Conservation (phyloP, 495 filamentous ascomycete species). For the Penicillium parvum region DNA sequence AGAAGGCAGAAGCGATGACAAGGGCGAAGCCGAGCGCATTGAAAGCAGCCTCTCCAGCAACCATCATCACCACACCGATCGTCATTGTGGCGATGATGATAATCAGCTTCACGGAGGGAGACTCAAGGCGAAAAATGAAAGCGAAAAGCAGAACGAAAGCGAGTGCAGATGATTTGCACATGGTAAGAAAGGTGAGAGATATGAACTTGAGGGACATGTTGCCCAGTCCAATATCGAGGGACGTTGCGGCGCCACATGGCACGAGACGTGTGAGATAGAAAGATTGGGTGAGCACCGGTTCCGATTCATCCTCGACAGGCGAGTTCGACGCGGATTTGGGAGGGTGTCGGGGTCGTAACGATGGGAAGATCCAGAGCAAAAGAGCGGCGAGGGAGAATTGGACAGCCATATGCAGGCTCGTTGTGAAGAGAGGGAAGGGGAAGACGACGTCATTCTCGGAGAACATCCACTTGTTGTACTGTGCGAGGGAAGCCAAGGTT, state of each 20-base stretch:
- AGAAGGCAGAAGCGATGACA: conserved; percentile 87
- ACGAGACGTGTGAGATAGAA: conserved; percentile 93
- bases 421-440: conserved; percentile 92
- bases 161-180: conserved; percentile 97
- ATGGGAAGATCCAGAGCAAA: conserved; percentile 79
- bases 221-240: conserved; percentile 92
- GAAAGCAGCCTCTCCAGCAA: conserved; percentile 92
- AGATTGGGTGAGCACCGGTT: conserved; percentile 75
- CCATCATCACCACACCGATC: conserved; percentile 96
- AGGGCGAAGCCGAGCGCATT: conserved; percentile 82
- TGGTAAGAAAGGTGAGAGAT: conserved; percentile 94
- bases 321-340: conserved; percentile 44
- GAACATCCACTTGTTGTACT: conserved; percentile 99
- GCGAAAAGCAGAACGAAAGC: conserved; percentile 96
- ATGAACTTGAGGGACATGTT: conserved; percentile 97
- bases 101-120: conserved; percentile 78
- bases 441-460: conserved; percentile 79
- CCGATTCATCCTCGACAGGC: conserved; percentile 47
- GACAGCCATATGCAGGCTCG: conserved; percentile 91
- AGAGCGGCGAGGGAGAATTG: conserved; percentile 81
- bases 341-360: conserved; percentile 64
- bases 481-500: not conserved
- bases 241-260: conserved; percentile 89
- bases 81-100: conserved; percentile 92
- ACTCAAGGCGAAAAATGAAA: conserved; percentile 89